Evolutionary conservation across 768 basidiomycete species (phyloP), one percentile per base, ranked within the genome.

Genomic region (Tricholoma sp.): DNA sequence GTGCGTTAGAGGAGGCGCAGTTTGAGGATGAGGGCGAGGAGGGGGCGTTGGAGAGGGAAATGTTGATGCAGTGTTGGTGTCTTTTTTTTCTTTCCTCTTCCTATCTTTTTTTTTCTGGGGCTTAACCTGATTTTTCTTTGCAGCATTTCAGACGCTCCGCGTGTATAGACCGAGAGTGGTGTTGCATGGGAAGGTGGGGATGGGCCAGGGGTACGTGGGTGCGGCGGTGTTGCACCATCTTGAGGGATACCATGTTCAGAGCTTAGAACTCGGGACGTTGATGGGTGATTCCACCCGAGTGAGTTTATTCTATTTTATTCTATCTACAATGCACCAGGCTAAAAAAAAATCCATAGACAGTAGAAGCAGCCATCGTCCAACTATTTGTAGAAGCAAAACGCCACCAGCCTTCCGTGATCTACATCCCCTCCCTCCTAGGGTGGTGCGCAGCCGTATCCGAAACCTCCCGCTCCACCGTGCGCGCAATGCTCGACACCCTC

Each of bases 331-430:
- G 4, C 24, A 24, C 24, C 24, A 24, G 4, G 24, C 24, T 24
- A 24, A 24, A 24, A 24, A 24, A 24, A 24, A 3, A 45, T 37
- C 8, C 12, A 33, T 52, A 96, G 94, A 92, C 92, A 1, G 72
- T 84, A 4, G 97, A 99, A 72, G 91, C 97, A 1, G 88, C 91
- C 2, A 85, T 98, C 53, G 93, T 98, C 4, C 95, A 98, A 63
- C 78, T 97, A 15, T 98, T 99, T 65, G 81, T 95, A 18, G 97
- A 99, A 69, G 97, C 96, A 0, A 98, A 98, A 68, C 86, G 96
- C 28, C 92, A 97, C 67, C 94, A 96, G 63, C 97, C 97, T 0
- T 94, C 94, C 0, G 88, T 98, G 36, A 82, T 99, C 49, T 98
- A 95, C 70, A 91, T 99, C 31, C 96, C 96, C 0, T 90, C 92